Conservation (phyloP, 1,284 basidiomycete genomes). For the Tilletia horrida region DNA sequence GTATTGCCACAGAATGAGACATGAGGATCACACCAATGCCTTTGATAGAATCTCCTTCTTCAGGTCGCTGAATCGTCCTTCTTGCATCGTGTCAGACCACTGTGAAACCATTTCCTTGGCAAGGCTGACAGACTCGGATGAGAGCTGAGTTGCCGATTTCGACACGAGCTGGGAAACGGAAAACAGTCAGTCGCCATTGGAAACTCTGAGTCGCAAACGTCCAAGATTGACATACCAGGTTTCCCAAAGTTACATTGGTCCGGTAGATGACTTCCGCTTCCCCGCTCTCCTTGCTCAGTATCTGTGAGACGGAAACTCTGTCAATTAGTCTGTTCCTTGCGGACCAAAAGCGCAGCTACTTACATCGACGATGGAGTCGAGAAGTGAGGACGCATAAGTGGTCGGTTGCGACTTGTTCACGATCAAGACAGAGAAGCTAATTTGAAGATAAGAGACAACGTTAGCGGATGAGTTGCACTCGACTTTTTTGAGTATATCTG, state of each 20-base stretch:
- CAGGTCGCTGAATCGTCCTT: slow-evolving; percentile 13
- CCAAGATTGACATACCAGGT: slow-evolving; percentile 61
- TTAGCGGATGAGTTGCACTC: too few relatives aligned
- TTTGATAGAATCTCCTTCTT: slow-evolving; percentile 15
- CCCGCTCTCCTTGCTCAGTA: slow-evolving; percentile 57
- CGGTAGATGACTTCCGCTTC: slow-evolving; percentile 85
- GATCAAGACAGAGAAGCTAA: slow-evolving; percentile 17
- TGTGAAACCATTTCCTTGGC: slow-evolving; percentile 16
- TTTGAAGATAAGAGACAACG: neutral
- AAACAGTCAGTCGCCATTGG: neutral
- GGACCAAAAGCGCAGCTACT: neutral
- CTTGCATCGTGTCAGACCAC: slow-evolving; percentile 15
- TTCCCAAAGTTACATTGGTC: slow-evolving; percentile 79
- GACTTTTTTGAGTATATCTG: neutral
- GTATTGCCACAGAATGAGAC: neutral
- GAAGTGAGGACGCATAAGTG: slow-evolving; percentile 26
- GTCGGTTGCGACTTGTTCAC: neutral
- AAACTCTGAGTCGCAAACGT: neutral
- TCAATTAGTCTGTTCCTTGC: neutral
- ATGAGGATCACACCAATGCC: neutral
- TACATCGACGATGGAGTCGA: slow-evolving; percentile 41
- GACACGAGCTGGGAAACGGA: slow-evolving; percentile 9
- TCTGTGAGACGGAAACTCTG: slow-evolving; percentile 8
- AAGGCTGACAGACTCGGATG: neutral
- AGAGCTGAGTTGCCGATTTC: slow-evolving; percentile 4